Percentiles rank a stretch among this genome's conserved stretches.
These are phyloP conservation scores for Trypanosoma grayi DNA, from an alignment of 208 protist genomes.

Conservation along the genomic window DNA sequence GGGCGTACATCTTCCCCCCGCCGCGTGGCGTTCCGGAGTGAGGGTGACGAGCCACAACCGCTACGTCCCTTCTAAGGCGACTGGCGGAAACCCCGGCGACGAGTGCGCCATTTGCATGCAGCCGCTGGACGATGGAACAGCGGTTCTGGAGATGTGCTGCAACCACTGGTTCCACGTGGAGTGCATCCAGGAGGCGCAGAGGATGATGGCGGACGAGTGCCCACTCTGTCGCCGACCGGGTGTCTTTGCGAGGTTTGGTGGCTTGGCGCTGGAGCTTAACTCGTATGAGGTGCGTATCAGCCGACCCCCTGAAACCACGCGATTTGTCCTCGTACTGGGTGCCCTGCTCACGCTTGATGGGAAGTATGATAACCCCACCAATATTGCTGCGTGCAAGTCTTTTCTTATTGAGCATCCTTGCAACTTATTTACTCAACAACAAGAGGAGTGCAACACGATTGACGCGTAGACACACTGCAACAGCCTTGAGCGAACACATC, in stretches of 20 bases:
- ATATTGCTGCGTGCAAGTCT: slow-evolving; percentile 41
- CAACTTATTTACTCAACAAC: not conserved
- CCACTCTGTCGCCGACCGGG: slow-evolving; percentile 52
- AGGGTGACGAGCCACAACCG: slow-evolving; percentile 1
- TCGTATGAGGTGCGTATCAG: slow-evolving; percentile 31
- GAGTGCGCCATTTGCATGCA: slow-evolving; percentile 55
- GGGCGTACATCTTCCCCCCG: slow-evolving; percentile 6
- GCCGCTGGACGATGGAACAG: slow-evolving; percentile 27
- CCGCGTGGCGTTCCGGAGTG: slow-evolving; percentile 15
- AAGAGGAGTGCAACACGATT: not conserved
- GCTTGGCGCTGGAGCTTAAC: slow-evolving; percentile 36
- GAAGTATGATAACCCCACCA: slow-evolving; percentile 49
- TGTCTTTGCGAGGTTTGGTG: slow-evolving; percentile 24
- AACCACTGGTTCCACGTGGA: slow-evolving; percentile 67
- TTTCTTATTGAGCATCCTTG: slow-evolving; percentile 25
- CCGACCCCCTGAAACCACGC: slow-evolving; percentile 17
- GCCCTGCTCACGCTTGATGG: slow-evolving; percentile 33
- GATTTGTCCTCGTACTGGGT: slow-evolving; percentile 45
- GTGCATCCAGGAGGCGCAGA: slow-evolving; percentile 49
- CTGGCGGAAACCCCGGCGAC: slow-evolving; percentile 26
- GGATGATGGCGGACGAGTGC: slow-evolving; percentile 39
- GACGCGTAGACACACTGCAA: no score
- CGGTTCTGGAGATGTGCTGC: slow-evolving; percentile 52
- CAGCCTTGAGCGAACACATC: no score
- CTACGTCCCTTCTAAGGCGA: slow-evolving; percentile 5